Base-by-base conservation (phyloP, 495 filamentous ascomycete genomes). In the Achaetomiella virescens region DNA sequence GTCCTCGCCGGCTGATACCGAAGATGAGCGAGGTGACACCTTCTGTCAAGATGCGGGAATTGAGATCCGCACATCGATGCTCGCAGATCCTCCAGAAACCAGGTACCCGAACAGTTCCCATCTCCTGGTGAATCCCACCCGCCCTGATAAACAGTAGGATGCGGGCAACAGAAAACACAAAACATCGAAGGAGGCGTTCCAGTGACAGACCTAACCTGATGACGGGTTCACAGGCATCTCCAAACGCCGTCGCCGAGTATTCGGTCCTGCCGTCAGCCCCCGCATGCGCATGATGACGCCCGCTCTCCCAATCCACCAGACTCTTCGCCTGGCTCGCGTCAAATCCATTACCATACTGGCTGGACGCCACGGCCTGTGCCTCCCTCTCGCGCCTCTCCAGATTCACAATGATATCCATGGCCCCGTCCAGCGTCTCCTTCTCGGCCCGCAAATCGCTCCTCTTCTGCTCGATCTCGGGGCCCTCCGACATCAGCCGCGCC, bases 401-500 rank as follows among this genome's bases (percentile, higher is more conserved):
- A 12, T 62, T 55, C 45, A 64, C 68, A 33, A 78, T 78, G 25
- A 70, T 73, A 1, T 61, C 59, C 66, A 76, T 72, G 0, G 74
- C 73, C 12, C 68, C 55, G 17, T 65, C 54, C n/a, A 77, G 61
- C 50, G 67, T 73, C 3, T 68, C 65, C 59, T 63, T 66, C 55
- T 78, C 75, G 8, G 45, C 57, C 17, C 62, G 64, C 17, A 78
- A 66, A 21, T 68, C 64, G 0, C 57, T 44, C 5, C 76, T 63
- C 12, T 62, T 57, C 17, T 54, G 51, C 4, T 71, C 70, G 0
- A 68, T 77, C 17, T 62, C 66, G 0, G 66, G 58, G 12, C 76
- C 75, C 54, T 79, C 76, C 25, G 69, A 70, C 72, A 80, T 78
- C 3, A 79, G 66, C 6, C 61, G 48, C 9, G 56, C 46, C 53